Evolutionary conservation across 1,284 basidiomycete genomes (phyloP).

Genomic region (Fomitiporia mediterranea): DNA sequence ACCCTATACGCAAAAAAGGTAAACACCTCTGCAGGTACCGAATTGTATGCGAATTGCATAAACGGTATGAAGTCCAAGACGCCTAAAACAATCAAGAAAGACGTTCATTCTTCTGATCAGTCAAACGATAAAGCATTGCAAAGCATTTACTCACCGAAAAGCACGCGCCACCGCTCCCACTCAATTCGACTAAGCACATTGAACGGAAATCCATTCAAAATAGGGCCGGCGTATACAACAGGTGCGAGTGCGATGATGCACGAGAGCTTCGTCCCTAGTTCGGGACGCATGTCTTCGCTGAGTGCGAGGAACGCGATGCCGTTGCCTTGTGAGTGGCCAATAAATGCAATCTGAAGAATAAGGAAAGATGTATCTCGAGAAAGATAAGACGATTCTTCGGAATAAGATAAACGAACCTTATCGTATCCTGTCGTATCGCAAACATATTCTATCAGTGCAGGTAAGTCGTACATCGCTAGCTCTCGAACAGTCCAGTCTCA

Average conservation of each 20-base stretch:
- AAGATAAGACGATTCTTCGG: not conserved
- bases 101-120: not conserved
- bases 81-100: slow-evolving; percentile 26
- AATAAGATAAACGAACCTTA: slow-evolving; percentile 37
- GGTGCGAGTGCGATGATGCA: slow-evolving; percentile 57
- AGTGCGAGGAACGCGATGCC: slow-evolving; percentile 49
- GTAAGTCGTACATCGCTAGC: slow-evolving; percentile 56
- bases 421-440: slow-evolving; percentile 49
- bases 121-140: not conserved
- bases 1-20: slow-evolving; percentile 47
- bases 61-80: slow-evolving; percentile 59
- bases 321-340: slow-evolving; percentile 63
- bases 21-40: slow-evolving; percentile 42
- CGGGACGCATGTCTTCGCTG: slow-evolving; percentile 51
- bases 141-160: slow-evolving; percentile 40
- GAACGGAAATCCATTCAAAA: slow-evolving; percentile 56
- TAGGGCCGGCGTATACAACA: slow-evolving; percentile 54
- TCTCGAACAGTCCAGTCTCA: slow-evolving; percentile 59
- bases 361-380: slow-evolving; percentile 25
- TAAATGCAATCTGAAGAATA: slow-evolving; percentile 45
- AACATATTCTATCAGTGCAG: slow-evolving; percentile 54
- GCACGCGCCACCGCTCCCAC: slow-evolving; percentile 48
- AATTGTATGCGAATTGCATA: slow-evolving; percentile 56
- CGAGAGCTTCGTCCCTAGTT: slow-evolving; percentile 48
- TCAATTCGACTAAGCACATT: slow-evolving; percentile 42